Percentiles rank a stretch among this genome's conserved stretches.
Evolutionary conservation across 495 filamentous ascomycete genomes (phyloP).

Genomic region (Penicillium canariense): DNA sequence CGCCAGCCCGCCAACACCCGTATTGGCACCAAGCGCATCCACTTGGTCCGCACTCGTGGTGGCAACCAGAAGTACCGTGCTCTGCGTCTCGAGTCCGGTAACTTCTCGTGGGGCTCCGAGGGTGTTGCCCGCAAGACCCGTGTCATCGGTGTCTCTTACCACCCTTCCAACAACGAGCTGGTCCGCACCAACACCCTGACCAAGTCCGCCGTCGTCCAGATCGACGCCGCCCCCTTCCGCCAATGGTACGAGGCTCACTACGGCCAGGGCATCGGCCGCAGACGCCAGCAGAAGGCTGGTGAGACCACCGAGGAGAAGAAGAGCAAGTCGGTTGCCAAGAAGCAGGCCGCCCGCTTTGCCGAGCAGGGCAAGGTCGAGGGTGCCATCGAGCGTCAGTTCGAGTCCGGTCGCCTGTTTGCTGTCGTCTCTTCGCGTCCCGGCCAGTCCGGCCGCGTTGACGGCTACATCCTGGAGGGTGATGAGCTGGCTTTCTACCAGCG

Average conservation of each 20-base stretch:
- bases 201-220: constrained; percentile 95
- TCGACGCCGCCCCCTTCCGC: constrained; percentile 97
- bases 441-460: constrained; percentile 93
- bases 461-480: constrained; percentile 98
- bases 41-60: constrained; percentile 96
- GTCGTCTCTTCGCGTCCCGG: constrained; percentile 88
- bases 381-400: constrained; percentile 95
- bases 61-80: constrained; percentile 99
- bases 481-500: constrained; percentile 99
- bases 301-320: constrained; percentile 75
- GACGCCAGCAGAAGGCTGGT: constrained; percentile 78
- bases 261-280: constrained; percentile 80
- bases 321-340: constrained; percentile 89
- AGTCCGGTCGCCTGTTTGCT: constrained; percentile 94
- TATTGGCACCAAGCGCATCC: constrained; percentile 98
- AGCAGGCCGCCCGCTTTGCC: constrained; percentile 83
- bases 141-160: constrained; percentile 96
- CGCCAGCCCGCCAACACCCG: constrained; percentile 98
- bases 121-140: constrained; percentile 96
- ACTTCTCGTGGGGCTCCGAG: constrained; percentile 99
- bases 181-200: constrained; percentile 99
- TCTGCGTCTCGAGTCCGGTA: constrained; percentile 97
- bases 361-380: constrained; percentile 87
- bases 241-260: constrained; percentile 99
- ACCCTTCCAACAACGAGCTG: constrained; percentile 99